Evolutionary conservation across 23 red algal genomes (phyloP), one percentile per base, ranked within the genome.

Genomic region (Agarophyton chilense): DNA sequence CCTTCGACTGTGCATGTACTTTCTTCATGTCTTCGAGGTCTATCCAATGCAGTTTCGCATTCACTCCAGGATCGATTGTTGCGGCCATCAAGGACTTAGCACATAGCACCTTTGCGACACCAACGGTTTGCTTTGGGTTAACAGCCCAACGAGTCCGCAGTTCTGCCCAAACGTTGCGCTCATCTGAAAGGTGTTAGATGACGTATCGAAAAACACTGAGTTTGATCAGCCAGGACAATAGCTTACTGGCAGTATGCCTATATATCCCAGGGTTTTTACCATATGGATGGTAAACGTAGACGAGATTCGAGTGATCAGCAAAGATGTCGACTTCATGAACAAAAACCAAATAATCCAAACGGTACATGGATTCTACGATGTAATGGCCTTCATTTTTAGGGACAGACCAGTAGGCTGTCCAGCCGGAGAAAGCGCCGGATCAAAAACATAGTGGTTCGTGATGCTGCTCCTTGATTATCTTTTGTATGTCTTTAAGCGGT

Each of bases 371-470:
- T 38, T 63, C 79, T 2, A 83, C 79, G 17, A 83, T 22, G 4
- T 52, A 52, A 83, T 44, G 64, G 8, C 21, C 79, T 65, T 83
- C 79, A 19, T 65, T 62, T 34, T 83, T 7, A 19, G 39, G 17
- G 1, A 86, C 63, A 22, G 18, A 72, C 82, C 64, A 73, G 46
- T 73, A 72, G 17, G 19, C 33, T 46, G 82, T 29, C 11, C 33
- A 52, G 2, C 63, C 40, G 19, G 44, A 32, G 62, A 86, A 86
- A 22, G 43, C 39, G 13, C 61, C 63, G 14, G 82, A 86, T 12
- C 72, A 22, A 39, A 86, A 86, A 56, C 82, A 86, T 7, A 86
- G 82, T 4, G 82, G 82, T 46, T 71, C 82, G 65, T 86, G 28
- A 25, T 10, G 36, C 28, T 72, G 82, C 2, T 86, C 63, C 26